Base-by-base conservation (phyloP, 768 basidiomycete genomes). In the Agaricus sinodeliciosus region DNA sequence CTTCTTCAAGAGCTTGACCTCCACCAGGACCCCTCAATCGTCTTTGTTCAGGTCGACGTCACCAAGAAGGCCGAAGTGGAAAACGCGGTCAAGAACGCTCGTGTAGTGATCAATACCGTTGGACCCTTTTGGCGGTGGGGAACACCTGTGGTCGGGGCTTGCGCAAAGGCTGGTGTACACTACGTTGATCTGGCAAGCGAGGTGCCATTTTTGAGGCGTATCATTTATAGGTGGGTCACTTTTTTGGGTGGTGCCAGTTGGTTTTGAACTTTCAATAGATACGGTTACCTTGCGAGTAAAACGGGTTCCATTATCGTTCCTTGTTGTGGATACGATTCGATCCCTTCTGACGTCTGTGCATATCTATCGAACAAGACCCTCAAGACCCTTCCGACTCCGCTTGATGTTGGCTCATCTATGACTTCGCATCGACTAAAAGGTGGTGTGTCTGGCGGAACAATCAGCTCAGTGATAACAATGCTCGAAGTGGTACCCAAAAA, bases 131-230 rank as follows among this genome's bases (percentile, higher is more conserved):
- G 80, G 77, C 63, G 63, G 5, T 87, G 76, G 69, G 87, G 90
- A 2, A 81, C 81, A n/a, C 75, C 80, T 8, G 84, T 93, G 11
- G 87, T 91, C 16, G 63, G 65, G 52, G 84, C 87, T 3, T 95
- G 93, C 57, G 87, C 84, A 4, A 70, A 70, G 34, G 70, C 85
- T 54, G 84, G 87, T 4, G 77, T 80, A 6, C 90, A 94, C 66
- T 95, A 95, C 63, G 82, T 92, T 25, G 94, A 97, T 66, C 71
- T 94, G 31, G 81, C 86, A 1, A 86, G 87, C 7, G 92, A 94
- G 64, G 67, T 76, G 0, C 68, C 72, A 2, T 93, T 85, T 81
- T 76, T 87, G 43, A 69, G 68, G 55, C 69, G 80, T 12, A 84
- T 90, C 46, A 80, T 90, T 43, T 31, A 68, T 26, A 63, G 76